These are phyloP conservation scores for Aegle marmelos DNA, from an alignment of 345 rosid species.

Conservation along the genomic window DNA sequence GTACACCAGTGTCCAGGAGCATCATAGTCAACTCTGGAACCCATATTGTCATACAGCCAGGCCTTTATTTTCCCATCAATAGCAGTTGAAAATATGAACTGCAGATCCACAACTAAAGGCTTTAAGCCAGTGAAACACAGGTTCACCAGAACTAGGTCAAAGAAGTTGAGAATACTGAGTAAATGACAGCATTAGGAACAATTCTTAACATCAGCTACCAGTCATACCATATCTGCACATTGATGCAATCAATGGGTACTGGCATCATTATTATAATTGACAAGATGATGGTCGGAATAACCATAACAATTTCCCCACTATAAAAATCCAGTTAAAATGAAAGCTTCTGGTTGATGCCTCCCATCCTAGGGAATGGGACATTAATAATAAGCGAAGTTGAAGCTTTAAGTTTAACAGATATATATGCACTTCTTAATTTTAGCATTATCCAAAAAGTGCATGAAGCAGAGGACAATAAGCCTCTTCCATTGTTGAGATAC, in stretches of 20 bases:
- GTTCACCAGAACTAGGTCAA: neutral
- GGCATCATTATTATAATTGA: neutral
- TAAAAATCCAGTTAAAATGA: neutral
- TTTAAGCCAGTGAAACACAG: slow-evolving; percentile 4
- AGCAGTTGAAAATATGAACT: slow-evolving; percentile 84
- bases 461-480: slow-evolving; percentile 2
- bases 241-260: neutral
- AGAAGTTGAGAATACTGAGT: neutral
- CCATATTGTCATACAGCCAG: slow-evolving; percentile 81
- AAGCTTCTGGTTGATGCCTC: neutral
- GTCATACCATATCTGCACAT: neutral
- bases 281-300: neutral
- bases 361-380: neutral
- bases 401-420: neutral
- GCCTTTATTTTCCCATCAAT: slow-evolving; percentile 86
- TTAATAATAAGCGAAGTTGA: neutral
- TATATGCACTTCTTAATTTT: neutral
- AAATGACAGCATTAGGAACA: neutral
- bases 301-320: neutral
- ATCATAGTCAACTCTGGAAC: slow-evolving; percentile 80
- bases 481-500: slow-evolving; percentile 28
- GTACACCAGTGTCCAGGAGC: slow-evolving; percentile 84
- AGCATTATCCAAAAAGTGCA: neutral
- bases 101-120: slow-evolving; percentile 21
- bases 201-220: neutral